A percentile compares a stretch with the other conserved stretches of the same genome.
Conservation (phyloP, 139 green algal species). For the Tetraselmis chui region DNA sequence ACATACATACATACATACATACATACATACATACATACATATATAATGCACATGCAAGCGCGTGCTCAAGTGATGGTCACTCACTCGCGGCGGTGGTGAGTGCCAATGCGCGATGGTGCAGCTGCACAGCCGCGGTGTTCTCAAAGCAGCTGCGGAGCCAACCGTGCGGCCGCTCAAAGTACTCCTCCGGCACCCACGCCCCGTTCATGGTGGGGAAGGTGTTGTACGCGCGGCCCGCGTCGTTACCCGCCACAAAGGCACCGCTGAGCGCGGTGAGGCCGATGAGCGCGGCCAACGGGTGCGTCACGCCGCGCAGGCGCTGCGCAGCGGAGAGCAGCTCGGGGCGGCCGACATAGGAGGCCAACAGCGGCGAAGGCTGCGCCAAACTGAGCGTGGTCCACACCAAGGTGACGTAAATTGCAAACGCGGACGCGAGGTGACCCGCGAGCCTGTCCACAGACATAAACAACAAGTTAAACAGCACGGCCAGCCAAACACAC, state of each 20-base stretch:
- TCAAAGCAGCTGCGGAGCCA: conserved; percentile 83
- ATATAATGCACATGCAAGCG: too few species aligned
- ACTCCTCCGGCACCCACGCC: conserved; percentile 76
- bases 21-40: too few species aligned
- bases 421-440: conserved; percentile 91
- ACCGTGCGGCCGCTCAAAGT: conserved; percentile 55
- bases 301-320: conserved; percentile 10
- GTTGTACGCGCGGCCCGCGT: conserved; percentile 86
- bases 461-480: background rate
- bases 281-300: conserved; percentile 77
- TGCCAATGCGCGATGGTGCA: conserved; percentile 78
- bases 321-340: conserved; percentile 10
- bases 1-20: too few species aligned
- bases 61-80: too few species aligned
- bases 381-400: conserved; percentile 85
- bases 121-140: conserved; percentile 92
- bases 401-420: conserved; percentile 85
- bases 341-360: background rate
- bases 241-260: conserved; percentile 22
- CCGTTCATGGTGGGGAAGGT: conserved; percentile 94
- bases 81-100: conserved; percentile 37
- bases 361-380: conserved; percentile 25
- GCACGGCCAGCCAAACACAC: too few species aligned
- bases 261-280: conserved; percentile 84
- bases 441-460: conserved; percentile 70